Conservation (phyloP, 2,329 filamentous ascomycete species). For the Teratosphaeria zuluensis region DNA sequence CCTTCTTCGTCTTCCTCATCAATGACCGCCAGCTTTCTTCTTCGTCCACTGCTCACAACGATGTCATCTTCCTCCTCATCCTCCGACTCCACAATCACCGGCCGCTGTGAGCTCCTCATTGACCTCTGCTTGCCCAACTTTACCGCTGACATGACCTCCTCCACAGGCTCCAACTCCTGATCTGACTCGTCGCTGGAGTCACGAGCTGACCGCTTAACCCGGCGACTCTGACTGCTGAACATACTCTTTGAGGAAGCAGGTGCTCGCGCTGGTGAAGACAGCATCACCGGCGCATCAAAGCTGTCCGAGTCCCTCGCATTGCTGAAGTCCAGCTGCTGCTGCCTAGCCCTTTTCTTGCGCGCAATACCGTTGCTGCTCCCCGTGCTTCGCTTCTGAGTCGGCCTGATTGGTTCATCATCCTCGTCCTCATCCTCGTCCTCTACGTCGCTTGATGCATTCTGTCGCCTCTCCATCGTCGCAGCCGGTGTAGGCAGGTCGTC, state of each 20-base stretch:
- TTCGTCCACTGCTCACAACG: not conserved
- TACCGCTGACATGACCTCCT: not conserved
- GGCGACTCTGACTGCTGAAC: slow-evolving; percentile 16
- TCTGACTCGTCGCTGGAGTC: slow-evolving; percentile 16
- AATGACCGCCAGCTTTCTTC: not conserved
- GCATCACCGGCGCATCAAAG: slow-evolving; percentile 14
- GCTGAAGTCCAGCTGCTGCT: slow-evolving; percentile 23
- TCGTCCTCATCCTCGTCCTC: slow-evolving; percentile 9
- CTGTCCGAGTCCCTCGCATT: slow-evolving; percentile 11
- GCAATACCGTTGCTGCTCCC: slow-evolving; percentile 2
- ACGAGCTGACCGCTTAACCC: slow-evolving; percentile 2
- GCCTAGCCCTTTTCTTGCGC: slow-evolving; percentile 18
- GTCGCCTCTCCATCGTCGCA: slow-evolving; percentile 10
- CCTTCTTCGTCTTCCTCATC: slow-evolving; percentile 1
- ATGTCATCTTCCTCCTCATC: slow-evolving; percentile 9
- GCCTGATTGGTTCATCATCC: slow-evolving; percentile 14
- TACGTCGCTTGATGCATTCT: slow-evolving; percentile 7
- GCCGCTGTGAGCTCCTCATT: slow-evolving; percentile 6
- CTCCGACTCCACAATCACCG: slow-evolving; percentile 5
- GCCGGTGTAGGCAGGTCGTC: slow-evolving; percentile 16
- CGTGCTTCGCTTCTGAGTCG: slow-evolving; percentile 11
- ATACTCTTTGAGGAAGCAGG: slow-evolving; percentile 14
- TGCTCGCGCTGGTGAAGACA: slow-evolving; percentile 12
- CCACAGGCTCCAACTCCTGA: slow-evolving; percentile 8
- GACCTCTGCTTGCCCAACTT: not conserved